phyloP scores from a whole-genome alignment of 2,329 filamentous ascomycete genomes.

The Amphichorda felina region DNA sequence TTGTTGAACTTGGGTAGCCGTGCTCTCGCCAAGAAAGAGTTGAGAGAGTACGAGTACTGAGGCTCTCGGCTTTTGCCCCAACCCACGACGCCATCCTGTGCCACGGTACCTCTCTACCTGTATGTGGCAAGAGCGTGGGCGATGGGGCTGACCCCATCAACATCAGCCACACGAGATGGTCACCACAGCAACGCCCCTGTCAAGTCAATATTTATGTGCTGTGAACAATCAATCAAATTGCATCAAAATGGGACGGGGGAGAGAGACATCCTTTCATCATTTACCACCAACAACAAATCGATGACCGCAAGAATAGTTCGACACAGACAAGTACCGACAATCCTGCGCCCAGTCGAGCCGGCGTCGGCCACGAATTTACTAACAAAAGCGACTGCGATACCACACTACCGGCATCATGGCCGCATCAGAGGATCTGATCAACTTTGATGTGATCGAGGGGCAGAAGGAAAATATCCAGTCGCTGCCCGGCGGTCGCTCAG shows the following conservation, averaged over 20 bases:
- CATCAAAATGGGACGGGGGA: not conserved
- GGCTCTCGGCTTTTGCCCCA: too few relatives aligned
- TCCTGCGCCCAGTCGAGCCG: not conserved
- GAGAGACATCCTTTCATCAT: too few relatives aligned
- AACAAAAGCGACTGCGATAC: not conserved
- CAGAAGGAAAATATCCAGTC: slow-evolving; percentile 98
- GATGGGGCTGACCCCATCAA: too few relatives aligned
- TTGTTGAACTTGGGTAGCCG: too few relatives aligned
- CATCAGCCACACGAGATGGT: not conserved
- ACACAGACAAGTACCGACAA: too few relatives aligned
- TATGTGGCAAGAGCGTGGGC: too few relatives aligned
- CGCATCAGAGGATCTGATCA: slow-evolving; percentile 40
- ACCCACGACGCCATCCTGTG: too few relatives aligned
- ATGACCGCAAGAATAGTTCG: too few relatives aligned
- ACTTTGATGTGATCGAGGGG: slow-evolving; percentile 87
- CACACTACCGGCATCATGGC: slow-evolving; percentile 26
- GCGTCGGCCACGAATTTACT: not conserved
- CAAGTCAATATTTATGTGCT: slow-evolving; percentile 2
- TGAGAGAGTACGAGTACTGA: too few relatives aligned
- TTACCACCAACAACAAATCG: too few relatives aligned
- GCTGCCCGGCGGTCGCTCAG: slow-evolving; percentile 76
- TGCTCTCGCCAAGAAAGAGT: too few relatives aligned
- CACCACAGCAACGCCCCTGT: slow-evolving; percentile 1
- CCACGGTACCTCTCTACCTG: too few relatives aligned
- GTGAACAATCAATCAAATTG: not conserved